Evolutionary conservation across 768 basidiomycete genomes (phyloP).

Genomic region (Gyrodon lividus): DNA sequence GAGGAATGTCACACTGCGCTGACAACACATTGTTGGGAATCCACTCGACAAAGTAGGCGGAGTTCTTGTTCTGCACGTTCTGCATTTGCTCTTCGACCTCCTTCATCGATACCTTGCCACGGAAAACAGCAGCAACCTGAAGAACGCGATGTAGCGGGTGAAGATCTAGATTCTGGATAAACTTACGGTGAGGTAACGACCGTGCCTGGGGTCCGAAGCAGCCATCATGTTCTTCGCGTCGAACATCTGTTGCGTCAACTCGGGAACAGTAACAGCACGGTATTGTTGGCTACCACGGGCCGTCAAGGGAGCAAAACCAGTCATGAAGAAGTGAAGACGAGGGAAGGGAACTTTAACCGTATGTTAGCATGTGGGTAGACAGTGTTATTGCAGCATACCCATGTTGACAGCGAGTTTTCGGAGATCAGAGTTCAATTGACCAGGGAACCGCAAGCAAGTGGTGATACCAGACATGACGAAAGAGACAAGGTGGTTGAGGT

Average conservation of each 20-base stretch:
- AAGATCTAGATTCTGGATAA: not conserved
- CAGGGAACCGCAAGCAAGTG: slow-evolving; percentile 98
- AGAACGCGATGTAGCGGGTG: not conserved
- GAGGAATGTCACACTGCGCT: slow-evolving; percentile 97
- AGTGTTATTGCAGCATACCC: slow-evolving; percentile 52
- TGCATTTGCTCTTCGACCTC: slow-evolving; percentile 99
- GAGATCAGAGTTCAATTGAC: slow-evolving; percentile 98
- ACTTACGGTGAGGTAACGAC: slow-evolving; percentile 91
- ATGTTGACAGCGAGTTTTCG: slow-evolving; percentile 99
- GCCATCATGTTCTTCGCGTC: slow-evolving; percentile 99
- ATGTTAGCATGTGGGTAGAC: slow-evolving; percentile 2
- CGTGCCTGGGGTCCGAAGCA: slow-evolving; percentile 94
- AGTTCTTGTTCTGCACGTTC: slow-evolving; percentile 96
- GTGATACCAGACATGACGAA: slow-evolving; percentile 99
- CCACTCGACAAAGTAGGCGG: slow-evolving; percentile 99
- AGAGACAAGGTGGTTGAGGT: slow-evolving; percentile 97
- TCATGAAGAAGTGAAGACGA: slow-evolving; percentile 99
- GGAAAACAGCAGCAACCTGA: slow-evolving; percentile 93
- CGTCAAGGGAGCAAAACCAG: slow-evolving; percentile 92
- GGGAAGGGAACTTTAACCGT: slow-evolving; percentile 81
- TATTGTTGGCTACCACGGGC: slow-evolving; percentile 93
- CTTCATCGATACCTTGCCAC: slow-evolving; percentile 99
- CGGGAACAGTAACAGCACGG: slow-evolving; percentile 95
- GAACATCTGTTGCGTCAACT: slow-evolving; percentile 99
- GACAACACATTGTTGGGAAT: slow-evolving; percentile 99